A percentile compares a stretch with the other conserved stretches of the same genome.
phyloP scores from a whole-genome alignment of 371 early-diverging fungal genomes.

The Catenaria anguillulae region DNA sequence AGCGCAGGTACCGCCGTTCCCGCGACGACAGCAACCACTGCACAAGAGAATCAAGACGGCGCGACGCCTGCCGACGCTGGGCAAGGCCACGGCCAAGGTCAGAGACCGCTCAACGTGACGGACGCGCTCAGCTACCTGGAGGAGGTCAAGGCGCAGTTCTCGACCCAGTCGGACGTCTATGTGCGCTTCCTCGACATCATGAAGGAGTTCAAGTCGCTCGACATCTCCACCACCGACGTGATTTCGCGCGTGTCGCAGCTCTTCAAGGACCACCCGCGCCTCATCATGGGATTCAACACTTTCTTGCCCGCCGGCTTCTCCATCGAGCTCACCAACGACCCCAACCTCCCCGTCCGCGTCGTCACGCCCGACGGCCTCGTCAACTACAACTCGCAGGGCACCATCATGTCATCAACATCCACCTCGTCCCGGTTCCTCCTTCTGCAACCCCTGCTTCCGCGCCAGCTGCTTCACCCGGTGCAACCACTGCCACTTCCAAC shows the following conservation, averaged over 20 bases:
- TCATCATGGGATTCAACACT: conserved; percentile 97
- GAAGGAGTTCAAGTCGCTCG: conserved; percentile 97
- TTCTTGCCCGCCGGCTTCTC: conserved; percentile 95
- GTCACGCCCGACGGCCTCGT: conserved; percentile 72
- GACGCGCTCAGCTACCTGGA: conserved; percentile 98
- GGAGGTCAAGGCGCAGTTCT: conserved; percentile 87
- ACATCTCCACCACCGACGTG: conserved; percentile 71
- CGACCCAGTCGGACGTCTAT: conserved; percentile 87
- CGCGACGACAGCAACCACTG: background rate
- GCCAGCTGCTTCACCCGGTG: background rate
- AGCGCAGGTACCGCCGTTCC: background rate
- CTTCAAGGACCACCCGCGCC: conserved; percentile 79
- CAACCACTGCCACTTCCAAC: too few relatives aligned
- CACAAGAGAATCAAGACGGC: too few relatives aligned
- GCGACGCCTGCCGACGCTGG: background rate
- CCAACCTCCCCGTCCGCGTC: conserved; percentile 60
- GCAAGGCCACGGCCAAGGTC: background rate
- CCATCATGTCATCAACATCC: conserved; percentile 11
- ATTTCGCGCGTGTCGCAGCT: conserved; percentile 90
- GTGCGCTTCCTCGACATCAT: conserved; percentile 97
- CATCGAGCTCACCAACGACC: conserved; percentile 70
- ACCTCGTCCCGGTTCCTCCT: conserved; percentile 6
- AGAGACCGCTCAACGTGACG: conserved; percentile 29
- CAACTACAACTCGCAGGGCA: conserved; percentile 9
- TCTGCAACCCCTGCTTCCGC: background rate